These are phyloP conservation scores for Sodiomyces alkalinus DNA, from an alignment of 2,329 filamentous ascomycete genomes.

Conservation along the genomic window DNA sequence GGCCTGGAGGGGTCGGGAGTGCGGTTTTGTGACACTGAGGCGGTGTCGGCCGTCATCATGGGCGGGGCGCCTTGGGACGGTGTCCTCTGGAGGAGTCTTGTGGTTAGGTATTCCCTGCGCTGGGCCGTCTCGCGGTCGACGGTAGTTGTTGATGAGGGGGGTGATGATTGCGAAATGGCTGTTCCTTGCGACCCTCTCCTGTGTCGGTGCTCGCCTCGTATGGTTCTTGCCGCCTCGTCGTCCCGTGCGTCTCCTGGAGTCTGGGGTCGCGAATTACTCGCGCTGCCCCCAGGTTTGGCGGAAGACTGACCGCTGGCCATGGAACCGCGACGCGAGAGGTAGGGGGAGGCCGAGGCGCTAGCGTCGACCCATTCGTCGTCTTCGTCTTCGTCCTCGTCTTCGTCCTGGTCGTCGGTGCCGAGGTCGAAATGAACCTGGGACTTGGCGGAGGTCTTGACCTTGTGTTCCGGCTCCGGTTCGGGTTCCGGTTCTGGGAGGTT, in stretches of 20 bases:
- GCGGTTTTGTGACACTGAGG: slow-evolving; percentile 25
- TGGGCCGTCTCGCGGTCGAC: slow-evolving; percentile 26
- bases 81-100: slow-evolving; percentile 48
- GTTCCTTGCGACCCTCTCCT: too few relatives aligned
- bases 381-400: slow-evolving; percentile 24
- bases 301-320: slow-evolving; percentile 28
- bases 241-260: slow-evolving; percentile 16
- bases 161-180: slow-evolving; percentile 12
- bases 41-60: slow-evolving; percentile 47
- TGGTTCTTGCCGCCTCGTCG: too few relatives aligned
- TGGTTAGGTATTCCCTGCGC: slow-evolving; percentile 53
- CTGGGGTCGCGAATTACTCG: slow-evolving; percentile 18
- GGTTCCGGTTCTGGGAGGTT: too few relatives aligned
- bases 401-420: slow-evolving; percentile 33
- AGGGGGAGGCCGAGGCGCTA: slow-evolving; percentile 46
- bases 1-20: slow-evolving; percentile 22
- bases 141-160: slow-evolving; percentile 9
- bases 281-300: slow-evolving; percentile 20
- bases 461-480: too few relatives aligned
- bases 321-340: slow-evolving; percentile 28
- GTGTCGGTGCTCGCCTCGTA: too few relatives aligned
- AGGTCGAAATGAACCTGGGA: slow-evolving; percentile 48
- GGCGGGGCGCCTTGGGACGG: slow-evolving; percentile 46
- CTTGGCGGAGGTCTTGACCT: slow-evolving; percentile 25
- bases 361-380: slow-evolving; percentile 55